These are phyloP conservation scores for Colletotrichum lini DNA, from an alignment of 2,329 filamentous ascomycete species.

Conservation along the genomic window DNA sequence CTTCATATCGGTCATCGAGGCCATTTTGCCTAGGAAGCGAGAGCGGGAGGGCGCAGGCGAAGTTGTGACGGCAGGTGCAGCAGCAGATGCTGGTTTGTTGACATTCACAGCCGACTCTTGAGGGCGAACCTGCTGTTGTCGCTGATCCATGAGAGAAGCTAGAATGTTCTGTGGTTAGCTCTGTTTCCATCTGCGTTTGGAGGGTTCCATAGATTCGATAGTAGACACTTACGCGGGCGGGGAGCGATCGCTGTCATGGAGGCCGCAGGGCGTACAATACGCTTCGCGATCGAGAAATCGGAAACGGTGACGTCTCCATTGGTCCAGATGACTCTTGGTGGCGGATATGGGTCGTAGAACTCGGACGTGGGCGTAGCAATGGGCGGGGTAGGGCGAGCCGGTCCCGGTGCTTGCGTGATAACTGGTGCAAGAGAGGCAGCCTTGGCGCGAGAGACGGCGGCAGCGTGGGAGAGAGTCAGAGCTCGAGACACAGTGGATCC, in stretches of 20 bases:
- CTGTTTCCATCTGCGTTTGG: background rate
- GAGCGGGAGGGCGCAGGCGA: background rate
- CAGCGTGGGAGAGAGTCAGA: background rate
- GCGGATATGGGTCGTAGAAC: background rate
- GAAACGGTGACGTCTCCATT: conserved; percentile 22
- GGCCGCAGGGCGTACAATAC: conserved; percentile 16
- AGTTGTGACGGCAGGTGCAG: background rate
- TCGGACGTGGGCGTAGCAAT: background rate
- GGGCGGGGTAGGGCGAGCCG: background rate
- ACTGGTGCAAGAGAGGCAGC: background rate
- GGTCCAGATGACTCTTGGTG: conserved; percentile 1
- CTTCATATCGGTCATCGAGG: conserved; percentile 36
- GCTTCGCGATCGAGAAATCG: conserved; percentile 36
- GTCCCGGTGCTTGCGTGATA: background rate
- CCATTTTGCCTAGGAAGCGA: conserved; percentile 27
- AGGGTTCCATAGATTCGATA: background rate
- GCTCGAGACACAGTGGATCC: conserved; percentile 1
- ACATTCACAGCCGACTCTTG: conserved; percentile 4
- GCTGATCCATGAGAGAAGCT: conserved; percentile 22
- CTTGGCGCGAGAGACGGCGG: background rate
- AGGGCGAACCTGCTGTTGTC: background rate
- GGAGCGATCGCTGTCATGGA: conserved; percentile 23
- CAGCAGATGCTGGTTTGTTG: background rate
- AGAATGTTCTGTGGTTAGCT: background rate
- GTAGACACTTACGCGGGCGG: conserved; percentile 17